phyloP scores from a whole-genome alignment of 192 early-diverging fungal genomes.

The Gigaspora rosea region DNA sequence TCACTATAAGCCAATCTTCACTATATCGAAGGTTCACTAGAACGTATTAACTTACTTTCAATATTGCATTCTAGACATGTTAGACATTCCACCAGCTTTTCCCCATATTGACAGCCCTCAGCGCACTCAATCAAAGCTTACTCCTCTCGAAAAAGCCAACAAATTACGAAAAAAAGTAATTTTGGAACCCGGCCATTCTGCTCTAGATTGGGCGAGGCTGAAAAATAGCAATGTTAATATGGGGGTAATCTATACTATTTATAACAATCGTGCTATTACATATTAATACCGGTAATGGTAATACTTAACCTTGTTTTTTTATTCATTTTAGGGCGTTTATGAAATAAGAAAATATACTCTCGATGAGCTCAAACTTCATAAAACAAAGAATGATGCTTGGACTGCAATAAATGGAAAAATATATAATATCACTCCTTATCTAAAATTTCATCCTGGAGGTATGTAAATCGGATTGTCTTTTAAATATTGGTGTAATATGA shows the following conservation, averaged over 20 bases:
- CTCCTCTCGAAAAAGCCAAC: conserved; percentile 25
- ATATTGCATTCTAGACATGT: no score
- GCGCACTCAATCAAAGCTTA: conserved; percentile 2
- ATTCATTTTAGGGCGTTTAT: conserved; percentile 51
- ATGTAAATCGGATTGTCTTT: conserved; percentile 7
- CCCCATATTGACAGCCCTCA: conserved; percentile 11
- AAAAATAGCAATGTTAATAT: conserved; percentile 74
- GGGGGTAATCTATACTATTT: conserved; percentile 44
- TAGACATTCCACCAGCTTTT: not conserved
- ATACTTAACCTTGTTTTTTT: not conserved
- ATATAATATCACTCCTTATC: conserved; percentile 88
- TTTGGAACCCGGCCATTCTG: conserved; percentile 84
- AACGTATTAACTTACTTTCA: no score
- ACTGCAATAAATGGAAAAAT: conserved; percentile 87
- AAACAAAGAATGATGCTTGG: conserved; percentile 81
- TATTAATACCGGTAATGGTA: not conserved
- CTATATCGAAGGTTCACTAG: no score
- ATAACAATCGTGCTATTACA: not conserved
- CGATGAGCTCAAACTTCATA: conserved; percentile 76
- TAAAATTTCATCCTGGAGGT: conserved; percentile 93
- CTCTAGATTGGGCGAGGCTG: conserved; percentile 92
- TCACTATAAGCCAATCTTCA: no score
- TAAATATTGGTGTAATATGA: not conserved
- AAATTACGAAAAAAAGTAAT: conserved; percentile 71
- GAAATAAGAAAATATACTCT: conserved; percentile 65